These are phyloP conservation scores for Lupinus albus DNA, from an alignment of 306 rosid species.

Conservation along the genomic window DNA sequence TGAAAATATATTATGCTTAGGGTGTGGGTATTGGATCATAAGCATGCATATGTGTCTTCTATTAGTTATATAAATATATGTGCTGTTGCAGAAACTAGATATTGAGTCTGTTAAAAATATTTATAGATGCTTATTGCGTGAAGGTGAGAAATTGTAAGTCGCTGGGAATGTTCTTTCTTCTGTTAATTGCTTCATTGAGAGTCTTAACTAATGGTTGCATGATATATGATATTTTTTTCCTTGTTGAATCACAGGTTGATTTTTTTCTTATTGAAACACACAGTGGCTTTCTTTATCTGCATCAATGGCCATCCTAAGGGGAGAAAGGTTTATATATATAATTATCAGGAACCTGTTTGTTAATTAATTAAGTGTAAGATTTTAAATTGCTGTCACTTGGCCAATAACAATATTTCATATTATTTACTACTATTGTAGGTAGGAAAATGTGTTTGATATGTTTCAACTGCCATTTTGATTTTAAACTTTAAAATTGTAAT, in stretches of 20 bases:
- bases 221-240: no score
- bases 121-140: background rate
- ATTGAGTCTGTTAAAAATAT: background rate
- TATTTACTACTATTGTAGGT: no score
- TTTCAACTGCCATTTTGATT: no score
- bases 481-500: no score
- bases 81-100: slow-evolving; percentile 11
- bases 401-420: no score
- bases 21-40: slow-evolving; percentile 9
- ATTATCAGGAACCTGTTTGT: background rate
- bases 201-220: background rate
- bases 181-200: slow-evolving; percentile 5
- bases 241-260: no score
- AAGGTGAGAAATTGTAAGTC: slow-evolving; percentile 4
- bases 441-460: no score
- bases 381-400: no score
- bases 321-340: background rate
- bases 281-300: background rate
- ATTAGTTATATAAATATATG: background rate
- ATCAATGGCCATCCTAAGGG: slow-evolving; percentile 15
- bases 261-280: no score
- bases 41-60: background rate
- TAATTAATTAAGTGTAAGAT: background rate
- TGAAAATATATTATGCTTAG: background rate
- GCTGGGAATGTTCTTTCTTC: background rate